These are phyloP conservation scores for Colletotrichum sidae DNA, from an alignment of 2,329 filamentous ascomycete genomes.

Conservation along the genomic window DNA sequence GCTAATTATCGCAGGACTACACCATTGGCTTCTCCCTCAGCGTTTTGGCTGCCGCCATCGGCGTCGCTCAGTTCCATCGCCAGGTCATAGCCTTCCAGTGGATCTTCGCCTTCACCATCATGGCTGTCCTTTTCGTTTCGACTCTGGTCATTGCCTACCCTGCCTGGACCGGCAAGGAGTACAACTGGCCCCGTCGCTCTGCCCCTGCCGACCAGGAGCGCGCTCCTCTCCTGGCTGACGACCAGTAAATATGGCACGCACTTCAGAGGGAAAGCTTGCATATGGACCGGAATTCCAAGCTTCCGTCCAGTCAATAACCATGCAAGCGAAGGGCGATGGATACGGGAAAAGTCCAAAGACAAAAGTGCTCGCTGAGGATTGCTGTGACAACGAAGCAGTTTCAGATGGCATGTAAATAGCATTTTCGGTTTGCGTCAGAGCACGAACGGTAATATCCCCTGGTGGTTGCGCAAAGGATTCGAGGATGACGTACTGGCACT, in stretches of 20 bases:
- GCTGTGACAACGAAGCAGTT: constrained; percentile 10
- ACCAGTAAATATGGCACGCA: constrained; percentile 36
- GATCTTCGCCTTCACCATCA: constrained; percentile 92
- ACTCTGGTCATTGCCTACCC: constrained; percentile 75
- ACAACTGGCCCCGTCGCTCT: constrained; percentile 59
- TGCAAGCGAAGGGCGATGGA: not conserved
- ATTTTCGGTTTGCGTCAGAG: constrained; percentile 14
- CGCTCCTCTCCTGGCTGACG: constrained; percentile 69
- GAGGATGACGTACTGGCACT: constrained; percentile 29
- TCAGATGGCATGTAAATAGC: constrained; percentile 28
- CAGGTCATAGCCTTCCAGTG: constrained; percentile 85
- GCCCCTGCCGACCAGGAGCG: constrained; percentile 64
- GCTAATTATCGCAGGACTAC: constrained; percentile 63
- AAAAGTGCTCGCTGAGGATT: constrained; percentile 18
- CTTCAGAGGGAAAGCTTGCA: not conserved
- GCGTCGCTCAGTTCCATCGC: constrained; percentile 79
- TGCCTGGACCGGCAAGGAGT: constrained; percentile 69
- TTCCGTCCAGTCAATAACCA: constrained; percentile 1
- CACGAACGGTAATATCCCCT: constrained; percentile 10
- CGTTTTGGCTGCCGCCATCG: constrained; percentile 78
- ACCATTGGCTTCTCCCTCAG: constrained; percentile 85
- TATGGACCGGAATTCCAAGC: constrained; percentile 14
- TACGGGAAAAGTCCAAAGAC: not conserved
- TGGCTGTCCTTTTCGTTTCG: constrained; percentile 77
- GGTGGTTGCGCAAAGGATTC: constrained; percentile 1